phyloP scores from a whole-genome alignment of 2,329 filamentous ascomycete genomes.

The Penicillium sp. region DNA sequence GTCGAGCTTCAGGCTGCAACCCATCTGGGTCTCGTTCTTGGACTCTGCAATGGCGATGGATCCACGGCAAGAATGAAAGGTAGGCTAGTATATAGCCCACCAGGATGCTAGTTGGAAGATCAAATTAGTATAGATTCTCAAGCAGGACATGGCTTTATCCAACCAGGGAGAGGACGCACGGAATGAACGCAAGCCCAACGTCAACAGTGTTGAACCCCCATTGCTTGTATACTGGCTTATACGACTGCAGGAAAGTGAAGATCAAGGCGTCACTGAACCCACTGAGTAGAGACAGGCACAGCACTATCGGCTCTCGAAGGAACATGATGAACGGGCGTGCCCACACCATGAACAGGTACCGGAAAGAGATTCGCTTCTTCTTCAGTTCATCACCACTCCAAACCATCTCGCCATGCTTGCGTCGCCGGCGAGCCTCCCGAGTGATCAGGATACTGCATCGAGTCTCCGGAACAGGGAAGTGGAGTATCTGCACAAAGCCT shows the following conservation, averaged over 20 bases:
- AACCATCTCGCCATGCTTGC: slow-evolving; percentile 60
- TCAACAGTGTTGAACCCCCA: slow-evolving; percentile 58
- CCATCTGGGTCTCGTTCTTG: slow-evolving; percentile 42
- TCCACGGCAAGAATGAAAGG: slow-evolving; percentile 56
- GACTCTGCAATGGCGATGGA: slow-evolving; percentile 46
- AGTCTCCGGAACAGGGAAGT: slow-evolving; percentile 58
- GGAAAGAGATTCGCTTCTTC: slow-evolving; percentile 55
- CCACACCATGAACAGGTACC: slow-evolving; percentile 61
- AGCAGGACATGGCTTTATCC: too few species aligned
- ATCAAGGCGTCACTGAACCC: slow-evolving; percentile 67
- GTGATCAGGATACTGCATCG: slow-evolving; percentile 60
- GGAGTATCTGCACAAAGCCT: slow-evolving; percentile 53
- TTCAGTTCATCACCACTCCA: slow-evolving; percentile 73
- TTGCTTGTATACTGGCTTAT: slow-evolving; percentile 59
- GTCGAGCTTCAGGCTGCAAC: slow-evolving; percentile 64
- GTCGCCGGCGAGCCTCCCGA: slow-evolving; percentile 57
- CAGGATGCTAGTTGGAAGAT: slow-evolving; percentile 41
- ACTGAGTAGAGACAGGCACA: slow-evolving; percentile 62
- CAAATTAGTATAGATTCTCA: neutral
- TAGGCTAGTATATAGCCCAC: slow-evolving; percentile 62
- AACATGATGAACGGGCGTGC: slow-evolving; percentile 65
- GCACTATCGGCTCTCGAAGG: slow-evolving; percentile 64
- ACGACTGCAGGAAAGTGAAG: slow-evolving; percentile 67
- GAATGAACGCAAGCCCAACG: slow-evolving; percentile 56
- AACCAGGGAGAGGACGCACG: slow-evolving; percentile 35